phyloP scores from a whole-genome alignment of 495 filamentous ascomycete genomes.

The Aeminium ludgeri region DNA sequence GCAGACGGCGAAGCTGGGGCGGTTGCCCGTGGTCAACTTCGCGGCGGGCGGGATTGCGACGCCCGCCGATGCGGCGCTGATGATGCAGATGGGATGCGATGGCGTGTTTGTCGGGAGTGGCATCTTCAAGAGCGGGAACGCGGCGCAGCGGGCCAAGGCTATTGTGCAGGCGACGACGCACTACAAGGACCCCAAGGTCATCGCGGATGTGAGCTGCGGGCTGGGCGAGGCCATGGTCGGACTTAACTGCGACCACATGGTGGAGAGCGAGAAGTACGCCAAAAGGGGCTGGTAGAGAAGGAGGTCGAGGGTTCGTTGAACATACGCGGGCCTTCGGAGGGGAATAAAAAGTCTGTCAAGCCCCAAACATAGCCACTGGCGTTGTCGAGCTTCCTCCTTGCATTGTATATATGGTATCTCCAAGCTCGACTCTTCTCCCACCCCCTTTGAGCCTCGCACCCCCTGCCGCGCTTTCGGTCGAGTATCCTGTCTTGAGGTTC shows the following conservation, averaged over 20 bases:
- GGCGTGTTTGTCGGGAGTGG: constrained; percentile 93
- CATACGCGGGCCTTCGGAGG: too few species aligned
- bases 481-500: too few species aligned
- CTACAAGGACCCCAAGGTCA: constrained; percentile 66
- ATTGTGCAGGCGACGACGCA: constrained; percentile 92
- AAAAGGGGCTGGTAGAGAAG: constrained; percentile 64
- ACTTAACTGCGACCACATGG: constrained; percentile 61
- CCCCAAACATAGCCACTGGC: too few species aligned
- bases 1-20: constrained; percentile 68
- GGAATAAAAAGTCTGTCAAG: too few species aligned
- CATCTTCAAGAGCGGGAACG: constrained; percentile 92
- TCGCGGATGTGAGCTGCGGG: constrained; percentile 74
- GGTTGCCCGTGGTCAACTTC: constrained; percentile 94
- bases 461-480: too few species aligned
- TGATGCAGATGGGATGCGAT: constrained; percentile 98
- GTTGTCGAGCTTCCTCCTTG: too few species aligned
- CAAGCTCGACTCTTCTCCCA: too few species aligned
- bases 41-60: constrained; percentile 95
- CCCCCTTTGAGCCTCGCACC: too few species aligned
- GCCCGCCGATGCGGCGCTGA: constrained; percentile 88
- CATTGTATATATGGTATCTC: too few species aligned
- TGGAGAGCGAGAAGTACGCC: constrained; percentile 63
- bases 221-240: constrained; percentile 94
- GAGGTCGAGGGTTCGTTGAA: too few species aligned
- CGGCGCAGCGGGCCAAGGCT: constrained; percentile 69